These are phyloP conservation scores for Arthrinium phaeospermum DNA, from an alignment of 2,329 filamentous ascomycete species.

Conservation along the genomic window DNA sequence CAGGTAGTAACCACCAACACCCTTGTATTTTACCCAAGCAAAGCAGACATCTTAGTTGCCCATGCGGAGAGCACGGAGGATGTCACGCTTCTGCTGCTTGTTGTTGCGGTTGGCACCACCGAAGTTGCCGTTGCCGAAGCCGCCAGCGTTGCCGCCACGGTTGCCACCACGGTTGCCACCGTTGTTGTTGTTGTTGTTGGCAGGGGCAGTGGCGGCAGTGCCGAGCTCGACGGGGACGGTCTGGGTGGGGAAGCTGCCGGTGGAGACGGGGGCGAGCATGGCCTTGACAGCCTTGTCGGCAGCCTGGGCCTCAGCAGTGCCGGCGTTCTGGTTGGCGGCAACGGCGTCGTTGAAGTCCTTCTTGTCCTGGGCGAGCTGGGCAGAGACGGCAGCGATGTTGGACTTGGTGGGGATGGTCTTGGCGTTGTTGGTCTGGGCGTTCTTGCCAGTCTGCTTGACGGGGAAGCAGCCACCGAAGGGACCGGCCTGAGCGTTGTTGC, in stretches of 20 bases:
- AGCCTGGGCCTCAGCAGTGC: slow-evolving; percentile 38
- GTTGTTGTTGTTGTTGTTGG: slow-evolving; percentile 28
- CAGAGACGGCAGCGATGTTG: slow-evolving; percentile 49
- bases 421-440: slow-evolving; percentile 48
- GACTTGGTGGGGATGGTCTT: slow-evolving; percentile 52
- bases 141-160: slow-evolving; percentile 23
- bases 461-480: slow-evolving; percentile 65
- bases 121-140: slow-evolving; percentile 27
- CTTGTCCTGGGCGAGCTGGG: slow-evolving; percentile 57
- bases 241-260: slow-evolving; percentile 39
- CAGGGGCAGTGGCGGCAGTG: slow-evolving; percentile 24
- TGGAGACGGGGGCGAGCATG: slow-evolving; percentile 38
- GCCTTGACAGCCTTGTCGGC: slow-evolving; percentile 46
- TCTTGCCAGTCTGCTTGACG: slow-evolving; percentile 58
- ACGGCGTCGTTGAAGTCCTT: slow-evolving; percentile 54
- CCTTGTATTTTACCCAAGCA: background rate
- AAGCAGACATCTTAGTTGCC: slow-evolving; percentile 5
- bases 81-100: slow-evolving; percentile 18
- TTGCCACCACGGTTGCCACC: slow-evolving; percentile 23
- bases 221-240: slow-evolving; percentile 36
- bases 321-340: slow-evolving; percentile 51
- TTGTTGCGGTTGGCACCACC: slow-evolving; percentile 25
- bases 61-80: slow-evolving; percentile 18
- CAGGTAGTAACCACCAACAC: slow-evolving; percentile 11
- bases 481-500: slow-evolving; percentile 62